phyloP scores from a whole-genome alignment of 1,284 basidiomycete species.

The Cutaneotrichosporon sp. region DNA sequence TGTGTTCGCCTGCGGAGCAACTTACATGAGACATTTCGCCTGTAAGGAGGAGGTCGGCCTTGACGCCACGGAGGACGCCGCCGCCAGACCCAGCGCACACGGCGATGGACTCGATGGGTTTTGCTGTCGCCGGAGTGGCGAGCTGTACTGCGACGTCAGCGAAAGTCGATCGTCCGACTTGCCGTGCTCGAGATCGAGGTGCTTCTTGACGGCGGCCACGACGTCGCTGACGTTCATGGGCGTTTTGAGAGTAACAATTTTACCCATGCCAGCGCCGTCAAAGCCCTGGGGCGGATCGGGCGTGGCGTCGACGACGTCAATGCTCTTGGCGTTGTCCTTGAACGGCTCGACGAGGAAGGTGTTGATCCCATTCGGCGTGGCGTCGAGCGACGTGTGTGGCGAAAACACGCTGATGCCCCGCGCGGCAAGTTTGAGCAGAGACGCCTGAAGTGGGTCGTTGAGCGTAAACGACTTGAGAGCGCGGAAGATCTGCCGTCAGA shows the following conservation, averaged over 20 bases:
- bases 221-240: conserved; percentile 53
- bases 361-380: conserved; percentile 74
- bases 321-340: conserved; percentile 17
- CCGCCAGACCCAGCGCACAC: conserved; percentile 72
- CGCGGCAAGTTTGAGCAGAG: conserved; percentile 70
- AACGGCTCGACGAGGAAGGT: conserved; percentile 54
- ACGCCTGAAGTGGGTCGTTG: conserved; percentile 69
- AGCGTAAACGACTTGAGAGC: conserved; percentile 73
- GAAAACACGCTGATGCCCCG: conserved; percentile 78
- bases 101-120: conserved; percentile 53
- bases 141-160: conserved; percentile 62
- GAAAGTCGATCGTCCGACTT: conserved; percentile 28
- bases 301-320: conserved; percentile 23
- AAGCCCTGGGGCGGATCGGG: conserved; percentile 31
- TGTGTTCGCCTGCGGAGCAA: conserved; percentile 13
- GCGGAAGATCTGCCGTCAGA: conserved; percentile 61
- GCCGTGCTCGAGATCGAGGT: conserved; percentile 63
- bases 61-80: conserved; percentile 61
- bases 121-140: conserved; percentile 52
- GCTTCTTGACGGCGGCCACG: conserved; percentile 62
- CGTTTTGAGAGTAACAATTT: conserved; percentile 57
- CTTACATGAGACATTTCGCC: conserved; percentile 86
- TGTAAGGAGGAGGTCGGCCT: conserved; percentile 78
- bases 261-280: conserved; percentile 59
- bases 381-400: conserved; percentile 83